Conservation (phyloP, 148 eudicot species). For the Rhododendron mucronatum region DNA sequence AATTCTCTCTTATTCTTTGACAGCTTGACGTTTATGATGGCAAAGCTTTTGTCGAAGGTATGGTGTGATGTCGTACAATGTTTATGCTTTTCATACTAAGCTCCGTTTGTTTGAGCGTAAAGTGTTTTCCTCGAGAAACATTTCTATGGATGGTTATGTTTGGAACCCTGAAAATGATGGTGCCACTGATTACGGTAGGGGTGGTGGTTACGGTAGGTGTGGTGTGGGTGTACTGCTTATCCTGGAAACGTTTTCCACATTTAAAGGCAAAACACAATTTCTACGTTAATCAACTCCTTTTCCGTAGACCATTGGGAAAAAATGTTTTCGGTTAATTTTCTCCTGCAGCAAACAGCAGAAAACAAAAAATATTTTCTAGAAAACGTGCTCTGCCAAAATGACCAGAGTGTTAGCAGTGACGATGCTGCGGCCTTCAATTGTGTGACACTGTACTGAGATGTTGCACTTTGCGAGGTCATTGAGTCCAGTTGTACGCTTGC, state of each 20-base stretch:
- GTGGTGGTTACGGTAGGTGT: neutral
- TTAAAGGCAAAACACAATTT: neutral
- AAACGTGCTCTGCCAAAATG: neutral
- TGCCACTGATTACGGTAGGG: neutral
- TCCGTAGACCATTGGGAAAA: neutral
- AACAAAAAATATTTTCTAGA: neutral
- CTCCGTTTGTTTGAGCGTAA: neutral
- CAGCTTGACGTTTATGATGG: conserved; percentile 97
- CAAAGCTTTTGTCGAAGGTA: conserved; percentile 77
- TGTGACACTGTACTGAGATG: neutral
- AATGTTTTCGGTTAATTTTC: neutral
- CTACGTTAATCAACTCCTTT: neutral
- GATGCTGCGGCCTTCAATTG: neutral
- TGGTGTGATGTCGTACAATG: neutral
- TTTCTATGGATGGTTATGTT: neutral
- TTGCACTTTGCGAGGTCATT: neutral
- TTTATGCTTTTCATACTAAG: neutral
- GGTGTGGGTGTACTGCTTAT: neutral
- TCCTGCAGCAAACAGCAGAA: neutral
- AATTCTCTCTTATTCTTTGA: conserved; percentile 16
- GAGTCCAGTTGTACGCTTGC: neutral
- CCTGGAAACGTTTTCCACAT: neutral
- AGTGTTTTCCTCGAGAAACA: neutral
- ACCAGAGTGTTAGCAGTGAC: neutral
- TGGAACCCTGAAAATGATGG: neutral